These are phyloP conservation scores for Tieghemostelium lacteum DNA, from an alignment of 78 protist genomes.

Conservation along the genomic window DNA sequence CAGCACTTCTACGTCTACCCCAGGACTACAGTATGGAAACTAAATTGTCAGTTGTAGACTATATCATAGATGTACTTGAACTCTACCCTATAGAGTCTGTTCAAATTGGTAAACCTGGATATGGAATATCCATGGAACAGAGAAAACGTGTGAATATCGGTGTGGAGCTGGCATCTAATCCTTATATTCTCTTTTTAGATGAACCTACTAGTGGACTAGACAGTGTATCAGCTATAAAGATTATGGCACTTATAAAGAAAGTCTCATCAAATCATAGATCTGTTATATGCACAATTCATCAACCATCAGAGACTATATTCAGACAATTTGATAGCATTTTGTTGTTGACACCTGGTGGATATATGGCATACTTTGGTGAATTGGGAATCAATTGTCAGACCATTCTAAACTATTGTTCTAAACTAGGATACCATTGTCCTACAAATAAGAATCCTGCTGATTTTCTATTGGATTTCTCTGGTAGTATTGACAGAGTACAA, in stretches of 20 bases:
- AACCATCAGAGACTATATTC: conserved; percentile 87
- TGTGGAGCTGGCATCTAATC: conserved; percentile 50
- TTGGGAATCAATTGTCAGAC: conserved; percentile 30
- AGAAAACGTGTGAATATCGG: conserved; percentile 65
- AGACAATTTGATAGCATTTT: conserved; percentile 75
- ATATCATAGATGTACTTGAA: conserved; percentile 61
- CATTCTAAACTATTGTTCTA: conserved; percentile 14
- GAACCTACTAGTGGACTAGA: conserved; percentile 77
- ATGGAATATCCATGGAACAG: conserved; percentile 60
- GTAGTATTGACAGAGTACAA: neutral
- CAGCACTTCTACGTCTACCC: conserved; percentile 34
- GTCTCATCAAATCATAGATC: conserved; percentile 53
- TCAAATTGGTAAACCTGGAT: conserved; percentile 24
- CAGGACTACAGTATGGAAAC: conserved; percentile 1
- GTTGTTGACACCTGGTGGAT: conserved; percentile 87
- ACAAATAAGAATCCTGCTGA: conserved; percentile 68
- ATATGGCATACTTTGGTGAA: conserved; percentile 81
- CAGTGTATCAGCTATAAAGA: conserved; percentile 25
- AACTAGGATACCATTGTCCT: conserved; percentile 37
- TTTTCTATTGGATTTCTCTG: conserved; percentile 54
- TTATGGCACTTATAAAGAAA: conserved; percentile 65
- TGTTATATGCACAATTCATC: conserved; percentile 90
- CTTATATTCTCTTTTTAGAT: conserved; percentile 50
- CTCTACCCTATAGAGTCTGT: neutral
- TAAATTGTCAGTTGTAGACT: conserved; percentile 1